These are phyloP conservation scores for Ramalina intermedia DNA, from an alignment of 495 filamentous ascomycete species.

Conservation along the genomic window DNA sequence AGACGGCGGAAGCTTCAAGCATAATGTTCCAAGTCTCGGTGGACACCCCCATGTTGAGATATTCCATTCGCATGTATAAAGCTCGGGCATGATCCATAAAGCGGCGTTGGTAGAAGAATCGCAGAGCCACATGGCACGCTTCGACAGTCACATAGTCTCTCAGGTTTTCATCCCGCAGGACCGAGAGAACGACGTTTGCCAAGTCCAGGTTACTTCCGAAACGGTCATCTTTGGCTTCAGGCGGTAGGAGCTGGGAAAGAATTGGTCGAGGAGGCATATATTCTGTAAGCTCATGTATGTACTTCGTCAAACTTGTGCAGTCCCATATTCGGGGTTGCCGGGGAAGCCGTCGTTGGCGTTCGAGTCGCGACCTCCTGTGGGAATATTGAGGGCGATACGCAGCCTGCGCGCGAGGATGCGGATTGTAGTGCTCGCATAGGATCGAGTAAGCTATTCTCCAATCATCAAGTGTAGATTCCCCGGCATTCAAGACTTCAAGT, in stretches of 20 bases:
- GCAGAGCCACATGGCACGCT: conserved; percentile 28
- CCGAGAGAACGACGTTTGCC: background rate
- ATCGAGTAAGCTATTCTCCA: conserved; percentile 9
- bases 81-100: conserved; percentile 17
- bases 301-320: background rate
- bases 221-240: background rate
- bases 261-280: background rate
- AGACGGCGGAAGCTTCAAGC: conserved; percentile 22
- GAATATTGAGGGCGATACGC: no score
- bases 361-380: background rate
- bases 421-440: background rate
- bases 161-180: conserved; percentile 1
- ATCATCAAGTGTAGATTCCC: conserved; percentile 3
- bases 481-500: conserved; percentile 6
- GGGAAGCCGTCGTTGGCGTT: background rate
- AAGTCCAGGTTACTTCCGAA: conserved; percentile 1
- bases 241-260: background rate
- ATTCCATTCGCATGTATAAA: conserved; percentile 21
- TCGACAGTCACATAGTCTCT: background rate
- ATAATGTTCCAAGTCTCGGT: conserved; percentile 32
- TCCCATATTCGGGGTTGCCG: conserved; percentile 1
- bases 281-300: conserved; percentile 2
- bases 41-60: conserved; percentile 20
- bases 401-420: background rate
- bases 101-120: conserved; percentile 23